These are phyloP conservation scores for Pseudogymnoascus sp. DNA, from an alignment of 2,329 filamentous ascomycete species.

Conservation along the genomic window DNA sequence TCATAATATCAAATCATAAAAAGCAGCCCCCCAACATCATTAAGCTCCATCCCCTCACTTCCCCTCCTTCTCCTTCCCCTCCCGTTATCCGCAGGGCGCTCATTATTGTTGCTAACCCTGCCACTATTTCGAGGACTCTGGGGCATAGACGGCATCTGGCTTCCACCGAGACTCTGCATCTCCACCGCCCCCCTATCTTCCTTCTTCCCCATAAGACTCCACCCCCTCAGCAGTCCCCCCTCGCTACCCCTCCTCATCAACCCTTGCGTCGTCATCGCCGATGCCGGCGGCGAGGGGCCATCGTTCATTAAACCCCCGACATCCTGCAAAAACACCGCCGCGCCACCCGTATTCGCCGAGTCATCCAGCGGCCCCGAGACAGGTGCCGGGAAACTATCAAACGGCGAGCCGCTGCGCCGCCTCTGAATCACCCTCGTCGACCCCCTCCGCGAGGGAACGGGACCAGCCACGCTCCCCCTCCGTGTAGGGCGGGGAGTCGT, in stretches of 20 bases:
- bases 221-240: not conserved
- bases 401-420: not conserved
- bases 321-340: constrained; percentile 32
- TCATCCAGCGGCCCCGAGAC: constrained; percentile 13
- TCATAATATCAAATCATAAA: not conserved
- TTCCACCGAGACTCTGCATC: not conserved
- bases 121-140: not conserved
- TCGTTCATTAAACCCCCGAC: constrained; percentile 33
- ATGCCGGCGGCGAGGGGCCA: not conserved
- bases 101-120: not conserved
- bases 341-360: constrained; percentile 19
- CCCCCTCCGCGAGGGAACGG: constrained; percentile 23
- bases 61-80: not conserved
- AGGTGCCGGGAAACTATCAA: not conserved
- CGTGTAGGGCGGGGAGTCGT: constrained; percentile 50
- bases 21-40: constrained; percentile 1
- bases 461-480: constrained; percentile 46
- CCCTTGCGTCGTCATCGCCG: not conserved
- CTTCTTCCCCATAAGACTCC: not conserved
- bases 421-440: not conserved
- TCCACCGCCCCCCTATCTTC: not conserved
- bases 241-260: not conserved
- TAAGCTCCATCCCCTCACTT: not conserved
- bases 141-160: not conserved
- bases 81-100: not conserved